A percentile compares a stretch with the other conserved stretches of the same genome.
phyloP scores from a whole-genome alignment of 768 basidiomycete genomes.

The Pisolithus albus region DNA sequence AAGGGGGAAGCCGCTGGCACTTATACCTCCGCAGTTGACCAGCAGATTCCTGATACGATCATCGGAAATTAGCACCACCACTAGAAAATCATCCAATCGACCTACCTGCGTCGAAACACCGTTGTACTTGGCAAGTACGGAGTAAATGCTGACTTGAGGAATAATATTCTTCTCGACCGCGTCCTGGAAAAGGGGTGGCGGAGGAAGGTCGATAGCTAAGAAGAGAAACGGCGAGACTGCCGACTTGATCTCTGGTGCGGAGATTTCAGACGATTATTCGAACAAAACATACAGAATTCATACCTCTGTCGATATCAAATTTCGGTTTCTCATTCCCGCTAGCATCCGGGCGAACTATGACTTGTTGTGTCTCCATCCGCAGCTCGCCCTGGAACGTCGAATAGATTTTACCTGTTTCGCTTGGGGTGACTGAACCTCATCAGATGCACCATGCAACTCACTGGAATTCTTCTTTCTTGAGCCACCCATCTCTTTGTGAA shows the following conservation, averaged over 20 bases:
- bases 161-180: constrained; percentile 97
- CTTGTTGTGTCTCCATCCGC: constrained; percentile 88
- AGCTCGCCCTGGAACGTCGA: constrained; percentile 92
- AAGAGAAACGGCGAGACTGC: constrained; percentile 88
- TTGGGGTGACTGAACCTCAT: constrained; percentile 15
- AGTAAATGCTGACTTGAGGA: constrained; percentile 90
- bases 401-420: constrained; percentile 73
- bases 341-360: constrained; percentile 73
- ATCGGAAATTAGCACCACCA: constrained; percentile 9
- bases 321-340: constrained; percentile 75
- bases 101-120: constrained; percentile 81
- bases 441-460: constrained; percentile 33
- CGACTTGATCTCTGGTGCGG: constrained; percentile 69
- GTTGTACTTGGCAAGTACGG: constrained; percentile 90
- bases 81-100: constrained; percentile 15
- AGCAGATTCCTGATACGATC: constrained; percentile 59
- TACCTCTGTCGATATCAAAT: constrained; percentile 94
- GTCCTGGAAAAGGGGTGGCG: constrained; percentile 97
- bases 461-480: constrained; percentile 88
- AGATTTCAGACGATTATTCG: constrained; percentile 16
- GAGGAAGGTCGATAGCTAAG: constrained; percentile 91
- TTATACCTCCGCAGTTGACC: constrained; percentile 87
- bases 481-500: constrained; percentile 93
- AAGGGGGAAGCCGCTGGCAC: constrained; percentile 81
- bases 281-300: constrained; percentile 16